Evolutionary conservation across 495 filamentous ascomycete species (phyloP).

Genomic region (Neurospora sp.): DNA sequence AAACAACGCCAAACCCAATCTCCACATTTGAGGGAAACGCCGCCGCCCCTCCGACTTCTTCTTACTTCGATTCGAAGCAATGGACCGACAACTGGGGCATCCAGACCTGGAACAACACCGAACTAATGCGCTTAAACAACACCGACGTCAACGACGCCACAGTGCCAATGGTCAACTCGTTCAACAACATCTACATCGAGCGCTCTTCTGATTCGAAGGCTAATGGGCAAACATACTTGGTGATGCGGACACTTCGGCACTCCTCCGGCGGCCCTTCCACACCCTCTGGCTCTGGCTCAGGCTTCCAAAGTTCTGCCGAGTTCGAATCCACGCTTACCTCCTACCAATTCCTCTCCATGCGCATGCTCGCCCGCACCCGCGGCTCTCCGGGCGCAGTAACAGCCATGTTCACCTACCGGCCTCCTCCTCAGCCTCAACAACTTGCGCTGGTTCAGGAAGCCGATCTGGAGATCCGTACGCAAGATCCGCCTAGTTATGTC

Average conservation of each 20-base stretch:
- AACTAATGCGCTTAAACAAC: constrained; percentile 13
- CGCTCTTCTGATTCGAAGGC: constrained; percentile 24
- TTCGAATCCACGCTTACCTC: constrained; percentile 46
- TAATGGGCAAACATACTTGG: constrained; percentile 41
- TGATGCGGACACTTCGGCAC: constrained; percentile 51
- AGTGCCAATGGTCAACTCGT: constrained; percentile 49
- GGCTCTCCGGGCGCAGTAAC: constrained; percentile 52
- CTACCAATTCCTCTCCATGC: constrained; percentile 51
- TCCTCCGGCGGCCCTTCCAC: background rate
- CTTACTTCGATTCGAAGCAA: constrained; percentile 27
- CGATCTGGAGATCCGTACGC: constrained; percentile 67
- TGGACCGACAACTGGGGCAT: constrained; percentile 46
- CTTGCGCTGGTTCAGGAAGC: constrained; percentile 48
- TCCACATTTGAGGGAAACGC: constrained; percentile 16
- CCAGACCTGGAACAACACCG: constrained; percentile 47
- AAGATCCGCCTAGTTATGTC: constrained; percentile 43
- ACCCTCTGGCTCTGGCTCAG: background rate
- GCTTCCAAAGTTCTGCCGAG: constrained; percentile 53
- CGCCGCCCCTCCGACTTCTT: constrained; percentile 21
- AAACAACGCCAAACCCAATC: constrained; percentile 12
- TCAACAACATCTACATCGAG: constrained; percentile 55
- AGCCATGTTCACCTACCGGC: constrained; percentile 57
- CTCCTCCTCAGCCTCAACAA: constrained; percentile 16
- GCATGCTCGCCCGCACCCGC: constrained; percentile 46
- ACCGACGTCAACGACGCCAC: constrained; percentile 28